Base-by-base conservation (phyloP, 495 filamentous ascomycete genomes). In the Neurospora sp. region DNA sequence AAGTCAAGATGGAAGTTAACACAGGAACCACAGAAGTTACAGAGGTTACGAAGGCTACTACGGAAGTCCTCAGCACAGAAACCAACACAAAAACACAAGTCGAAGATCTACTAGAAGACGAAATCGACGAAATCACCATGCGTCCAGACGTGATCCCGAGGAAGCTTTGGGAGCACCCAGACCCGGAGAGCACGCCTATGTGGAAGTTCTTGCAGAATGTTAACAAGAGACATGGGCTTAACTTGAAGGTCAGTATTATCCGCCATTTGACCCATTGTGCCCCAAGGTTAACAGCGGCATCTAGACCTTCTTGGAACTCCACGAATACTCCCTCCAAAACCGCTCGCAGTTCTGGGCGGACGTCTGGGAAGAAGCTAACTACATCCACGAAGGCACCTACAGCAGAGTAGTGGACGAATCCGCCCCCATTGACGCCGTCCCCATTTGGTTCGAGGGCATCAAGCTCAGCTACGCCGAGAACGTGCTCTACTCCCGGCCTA, bases 371-470 rank as follows among this genome's bases (percentile, higher is more conserved):
- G 83, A 83, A 48, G 77, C 85, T 42, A 83, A 84, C 46, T 79
- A 92, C 48, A 88, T 95, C 71, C 83, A 91, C 76, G 83, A 83
- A 46, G 92, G 91, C 53, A 75, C 79, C 2, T 89, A 89, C 76
- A 83, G 78, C 1, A 77, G 71, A 37, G 90, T 90, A n/a, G 87
- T 93, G 22, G 91, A 94, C 77, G 88, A 92, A 76, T 83, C 78
- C 39, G 85, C 85, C 20, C 87, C 88, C 41, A 92, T 95, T 75
- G 89, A 94, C 74, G 83, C 84, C 35, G 83, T 93, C 8, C 91
- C 91, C 5, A 78, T 82, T 40, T 93, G 90, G 91, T 91, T 91
- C 80, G 82, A 87, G n/a, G 89, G 90, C 68, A 84, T 90, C 40
- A 75, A 81, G 16, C 77, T 91, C 75, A 92, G 91, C 78, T 91